Conservation (phyloP, 331 rosid genomes). For the Stylosanthes scabra region DNA sequence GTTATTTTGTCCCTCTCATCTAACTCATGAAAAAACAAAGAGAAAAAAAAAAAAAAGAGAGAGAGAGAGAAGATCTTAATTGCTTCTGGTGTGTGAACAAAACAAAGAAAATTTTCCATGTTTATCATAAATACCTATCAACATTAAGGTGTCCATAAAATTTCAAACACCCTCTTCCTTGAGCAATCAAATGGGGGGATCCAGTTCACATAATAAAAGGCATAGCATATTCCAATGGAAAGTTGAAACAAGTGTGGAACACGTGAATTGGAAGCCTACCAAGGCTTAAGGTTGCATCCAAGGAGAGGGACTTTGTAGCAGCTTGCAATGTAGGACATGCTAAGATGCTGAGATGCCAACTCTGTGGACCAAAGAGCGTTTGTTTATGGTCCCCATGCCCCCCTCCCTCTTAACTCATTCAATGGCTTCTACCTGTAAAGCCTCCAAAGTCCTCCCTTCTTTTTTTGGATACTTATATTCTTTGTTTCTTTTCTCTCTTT, state of each 20-base stretch:
- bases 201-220: not conserved
- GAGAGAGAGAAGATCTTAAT: not conserved
- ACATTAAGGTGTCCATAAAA: not conserved
- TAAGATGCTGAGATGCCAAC: not conserved
- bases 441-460: constrained; percentile 23
- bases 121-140: constrained; percentile 11
- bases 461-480: constrained; percentile 13
- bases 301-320: not conserved
- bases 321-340: not conserved
- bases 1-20: not conserved
- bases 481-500: constrained; percentile 8
- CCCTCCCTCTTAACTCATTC: not conserved
- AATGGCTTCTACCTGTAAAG: constrained; percentile 38
- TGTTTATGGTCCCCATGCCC: constrained; percentile 2
- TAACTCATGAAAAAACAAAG: not conserved
- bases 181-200: not conserved
- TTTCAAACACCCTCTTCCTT: not conserved
- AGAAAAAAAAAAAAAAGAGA: not conserved
- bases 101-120: not conserved
- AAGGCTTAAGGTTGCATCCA: not conserved
- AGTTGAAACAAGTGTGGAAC: not conserved
- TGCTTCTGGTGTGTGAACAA: not conserved
- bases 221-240: not conserved
- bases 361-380: constrained; percentile 26
- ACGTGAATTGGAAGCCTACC: constrained; percentile 1